Conservation (phyloP, 768 basidiomycete species). For the Mycena sanguinolenta region DNA sequence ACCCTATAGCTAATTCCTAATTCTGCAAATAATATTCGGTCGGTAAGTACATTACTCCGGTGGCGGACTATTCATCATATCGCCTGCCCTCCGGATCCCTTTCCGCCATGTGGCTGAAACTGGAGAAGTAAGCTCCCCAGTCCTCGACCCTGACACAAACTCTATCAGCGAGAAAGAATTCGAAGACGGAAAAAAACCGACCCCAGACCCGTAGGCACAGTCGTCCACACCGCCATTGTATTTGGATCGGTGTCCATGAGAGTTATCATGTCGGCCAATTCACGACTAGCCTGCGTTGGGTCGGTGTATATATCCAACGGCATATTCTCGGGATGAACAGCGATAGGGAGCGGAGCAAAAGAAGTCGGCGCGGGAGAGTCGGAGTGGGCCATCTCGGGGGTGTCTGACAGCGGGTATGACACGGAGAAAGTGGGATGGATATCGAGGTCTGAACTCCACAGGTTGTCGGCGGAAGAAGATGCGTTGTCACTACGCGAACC, state of each 20-base stretch:
- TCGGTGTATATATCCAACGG: not conserved
- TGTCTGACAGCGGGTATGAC: too few relatives aligned
- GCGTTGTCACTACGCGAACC: not conserved
- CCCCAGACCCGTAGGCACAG: not conserved
- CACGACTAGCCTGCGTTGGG: slow-evolving; percentile 6
- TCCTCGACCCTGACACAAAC: slow-evolving; percentile 20
- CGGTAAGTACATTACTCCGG: too few relatives aligned
- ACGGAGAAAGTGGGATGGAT: too few relatives aligned
- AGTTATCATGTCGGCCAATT: slow-evolving; percentile 13
- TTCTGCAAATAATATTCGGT: too few relatives aligned
- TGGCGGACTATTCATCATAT: too few relatives aligned
- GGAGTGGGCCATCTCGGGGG: not conserved
- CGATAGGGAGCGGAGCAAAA: slow-evolving; percentile 13
- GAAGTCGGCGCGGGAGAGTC: not conserved
- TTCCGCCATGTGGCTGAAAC: not conserved
- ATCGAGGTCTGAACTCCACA: too few relatives aligned
- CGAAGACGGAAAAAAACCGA: not conserved
- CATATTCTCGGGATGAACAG: not conserved
- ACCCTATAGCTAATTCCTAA: too few relatives aligned
- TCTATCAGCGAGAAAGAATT: not conserved
- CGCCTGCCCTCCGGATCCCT: too few relatives aligned
- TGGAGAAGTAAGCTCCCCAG: slow-evolving; percentile 1
- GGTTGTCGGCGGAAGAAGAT: too few relatives aligned
- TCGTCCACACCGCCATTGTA: slow-evolving; percentile 5
- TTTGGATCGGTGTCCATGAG: slow-evolving; percentile 22